A percentile compares a stretch with the other conserved stretches of the same genome.
These are phyloP conservation scores for Dunaliella primolecta DNA, from an alignment of 139 green algal species.

Conservation along the genomic window DNA sequence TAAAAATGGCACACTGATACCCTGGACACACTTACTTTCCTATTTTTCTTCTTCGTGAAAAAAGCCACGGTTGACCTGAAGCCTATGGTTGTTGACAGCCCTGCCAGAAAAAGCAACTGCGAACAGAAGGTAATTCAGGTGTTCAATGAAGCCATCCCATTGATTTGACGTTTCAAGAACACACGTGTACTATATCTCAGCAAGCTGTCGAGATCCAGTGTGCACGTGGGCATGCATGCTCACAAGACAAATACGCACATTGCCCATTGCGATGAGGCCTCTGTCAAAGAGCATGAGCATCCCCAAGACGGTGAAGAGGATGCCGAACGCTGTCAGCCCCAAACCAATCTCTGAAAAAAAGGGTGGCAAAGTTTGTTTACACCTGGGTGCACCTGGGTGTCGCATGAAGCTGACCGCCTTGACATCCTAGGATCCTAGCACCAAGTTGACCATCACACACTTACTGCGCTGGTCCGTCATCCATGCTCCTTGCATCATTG, in stretches of 20 bases:
- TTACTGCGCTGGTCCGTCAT: conserved; percentile 44
- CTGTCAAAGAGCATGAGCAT: conserved; percentile 97
- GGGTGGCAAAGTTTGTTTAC: not conserved
- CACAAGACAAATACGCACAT: conserved; percentile 55
- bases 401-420: not conserved
- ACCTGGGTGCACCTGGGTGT: not conserved
- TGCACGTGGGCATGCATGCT: not conserved
- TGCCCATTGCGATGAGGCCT: conserved; percentile 94
- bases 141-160: too few relatives aligned
- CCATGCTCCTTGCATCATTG: conserved; percentile 35
- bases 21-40: conserved; percentile 77
- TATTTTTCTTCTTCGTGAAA: conserved; percentile 87
- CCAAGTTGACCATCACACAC: not conserved
- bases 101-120: conserved; percentile 89
- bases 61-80: conserved; percentile 77
- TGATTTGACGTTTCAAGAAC: too few relatives aligned
- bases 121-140: not conserved
- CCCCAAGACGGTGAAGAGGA: conserved; percentile 90
- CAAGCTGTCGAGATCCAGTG: too few relatives aligned
- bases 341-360: conserved; percentile 92
- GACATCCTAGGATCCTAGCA: not conserved
- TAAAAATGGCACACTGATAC: too few relatives aligned
- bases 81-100: conserved; percentile 89
- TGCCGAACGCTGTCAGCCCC: conserved; percentile 88
- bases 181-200: too few relatives aligned